These are phyloP conservation scores for Mycena polygramma DNA, from an alignment of 768 basidiomycete species.

Conservation along the genomic window DNA sequence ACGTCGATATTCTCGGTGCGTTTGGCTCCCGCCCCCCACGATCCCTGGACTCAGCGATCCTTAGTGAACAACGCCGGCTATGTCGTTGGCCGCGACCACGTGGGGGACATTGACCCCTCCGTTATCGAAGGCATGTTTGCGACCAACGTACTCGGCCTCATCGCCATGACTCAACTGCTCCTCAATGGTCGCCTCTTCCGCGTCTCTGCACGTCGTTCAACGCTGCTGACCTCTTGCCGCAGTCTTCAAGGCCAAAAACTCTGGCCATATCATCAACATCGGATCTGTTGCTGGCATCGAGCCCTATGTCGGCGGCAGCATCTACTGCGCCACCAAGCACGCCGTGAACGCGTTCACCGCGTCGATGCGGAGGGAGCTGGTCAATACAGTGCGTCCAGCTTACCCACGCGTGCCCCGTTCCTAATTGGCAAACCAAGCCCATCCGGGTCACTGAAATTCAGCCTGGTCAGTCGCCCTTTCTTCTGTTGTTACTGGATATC, in stretches of 20 bases:
- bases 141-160: conserved; percentile 88
- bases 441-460: conserved; percentile 96
- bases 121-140: conserved; percentile 89
- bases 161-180: conserved; percentile 83
- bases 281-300: conserved; percentile 93
- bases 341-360: conserved; percentile 91
- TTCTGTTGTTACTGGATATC: neutral
- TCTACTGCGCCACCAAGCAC: conserved; percentile 93
- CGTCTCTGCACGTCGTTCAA: conserved; percentile 1
- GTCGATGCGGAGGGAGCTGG: conserved; percentile 86
- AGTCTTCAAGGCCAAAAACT: conserved; percentile 85
- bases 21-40: conserved; percentile 1
- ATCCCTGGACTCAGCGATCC: conserved; percentile 13
- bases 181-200: conserved; percentile 61
- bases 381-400: conserved; percentile 69
- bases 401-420: neutral
- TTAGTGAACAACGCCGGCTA: conserved; percentile 84
- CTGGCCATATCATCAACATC: conserved; percentile 94
- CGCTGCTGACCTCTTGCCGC: conserved; percentile 13
- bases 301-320: conserved; percentile 90
- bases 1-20: conserved; percentile 88
- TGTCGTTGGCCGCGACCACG: conserved; percentile 88
- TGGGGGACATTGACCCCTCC: conserved; percentile 82
- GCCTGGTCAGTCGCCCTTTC: conserved; percentile 70
- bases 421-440: conserved; percentile 46